A percentile compares a stretch with the other conserved stretches of the same genome.
phyloP scores from a whole-genome alignment of 768 basidiomycete genomes.

The Podaxis sp. region DNA sequence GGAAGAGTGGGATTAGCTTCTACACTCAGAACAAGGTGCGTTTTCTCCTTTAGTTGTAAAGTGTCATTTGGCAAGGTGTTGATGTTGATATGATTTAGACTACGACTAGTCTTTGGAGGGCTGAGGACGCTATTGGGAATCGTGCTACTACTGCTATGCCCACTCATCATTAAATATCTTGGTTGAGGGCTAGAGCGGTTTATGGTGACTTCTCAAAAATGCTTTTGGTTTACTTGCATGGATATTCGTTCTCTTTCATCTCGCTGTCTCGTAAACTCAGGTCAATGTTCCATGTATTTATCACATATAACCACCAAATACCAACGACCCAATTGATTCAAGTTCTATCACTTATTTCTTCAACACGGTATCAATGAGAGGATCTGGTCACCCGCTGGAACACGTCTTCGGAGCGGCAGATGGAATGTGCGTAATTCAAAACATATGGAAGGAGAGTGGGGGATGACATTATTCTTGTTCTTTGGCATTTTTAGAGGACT shows the following conservation, averaged over 20 bases:
- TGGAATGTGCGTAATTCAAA: no score
- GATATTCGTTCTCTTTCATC: neutral
- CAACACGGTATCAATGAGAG: constrained; percentile 69
- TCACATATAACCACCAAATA: neutral
- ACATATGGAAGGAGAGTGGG: no score
- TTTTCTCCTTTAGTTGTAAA: neutral
- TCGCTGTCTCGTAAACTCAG: neutral
- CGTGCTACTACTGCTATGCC: constrained; percentile 88
- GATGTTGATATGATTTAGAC: constrained; percentile 50
- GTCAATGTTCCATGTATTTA: neutral
- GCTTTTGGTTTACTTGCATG: neutral
- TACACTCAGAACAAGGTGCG: constrained; percentile 91
- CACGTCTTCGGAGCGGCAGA: constrained; percentile 76
- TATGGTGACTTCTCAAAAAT: neutral
- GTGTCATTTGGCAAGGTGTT: neutral
- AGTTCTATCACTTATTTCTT: constrained; percentile 25
- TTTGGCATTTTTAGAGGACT: no score
- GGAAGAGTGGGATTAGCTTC: constrained; percentile 85
- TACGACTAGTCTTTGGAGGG: constrained; percentile 89
- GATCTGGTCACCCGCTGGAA: constrained; percentile 75
- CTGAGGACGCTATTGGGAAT: constrained; percentile 78
- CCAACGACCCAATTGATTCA: neutral
- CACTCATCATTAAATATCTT: constrained; percentile 55
- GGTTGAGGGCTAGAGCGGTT: neutral
- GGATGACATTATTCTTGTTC: no score